These are phyloP conservation scores for Suhomyces sp. DNA, from an alignment of 805 yeast species.

Conservation along the genomic window DNA sequence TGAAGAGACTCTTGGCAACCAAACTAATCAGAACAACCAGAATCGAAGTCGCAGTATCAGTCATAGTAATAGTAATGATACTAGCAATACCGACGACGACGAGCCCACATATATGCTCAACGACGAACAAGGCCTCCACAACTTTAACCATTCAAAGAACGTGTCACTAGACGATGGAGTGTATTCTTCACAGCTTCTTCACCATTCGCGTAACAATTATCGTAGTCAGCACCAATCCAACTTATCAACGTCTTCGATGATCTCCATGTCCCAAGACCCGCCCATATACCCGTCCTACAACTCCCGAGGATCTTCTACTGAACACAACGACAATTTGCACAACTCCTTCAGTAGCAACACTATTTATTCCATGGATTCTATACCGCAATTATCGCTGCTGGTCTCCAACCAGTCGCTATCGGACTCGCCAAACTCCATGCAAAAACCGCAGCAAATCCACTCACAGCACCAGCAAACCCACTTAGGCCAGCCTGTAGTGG, in stretches of 20 bases:
- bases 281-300: constrained; percentile 7
- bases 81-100: constrained; percentile 5
- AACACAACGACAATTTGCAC: constrained; percentile 5
- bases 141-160: constrained; percentile 21
- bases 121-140: not conserved
- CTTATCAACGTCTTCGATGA: constrained; percentile 22
- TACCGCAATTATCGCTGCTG: constrained; percentile 36
- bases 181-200: constrained; percentile 7
- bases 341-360: constrained; percentile 20
- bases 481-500: constrained; percentile 11
- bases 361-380: constrained; percentile 30
- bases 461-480: not conserved
- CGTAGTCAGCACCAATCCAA: constrained; percentile 15
- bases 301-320: not conserved
- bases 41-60: constrained; percentile 2
- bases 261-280: constrained; percentile 21
- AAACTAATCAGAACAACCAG: constrained; percentile 1
- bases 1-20: not conserved
- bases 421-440: constrained; percentile 30
- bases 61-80: not conserved
- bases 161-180: constrained; percentile 18
- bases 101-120: not conserved
- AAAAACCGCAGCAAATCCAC: not conserved
- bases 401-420: constrained; percentile 32
- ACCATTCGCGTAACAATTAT: not conserved